phyloP scores from a whole-genome alignment of 768 basidiomycete genomes.

The Suillus clintonianus region DNA sequence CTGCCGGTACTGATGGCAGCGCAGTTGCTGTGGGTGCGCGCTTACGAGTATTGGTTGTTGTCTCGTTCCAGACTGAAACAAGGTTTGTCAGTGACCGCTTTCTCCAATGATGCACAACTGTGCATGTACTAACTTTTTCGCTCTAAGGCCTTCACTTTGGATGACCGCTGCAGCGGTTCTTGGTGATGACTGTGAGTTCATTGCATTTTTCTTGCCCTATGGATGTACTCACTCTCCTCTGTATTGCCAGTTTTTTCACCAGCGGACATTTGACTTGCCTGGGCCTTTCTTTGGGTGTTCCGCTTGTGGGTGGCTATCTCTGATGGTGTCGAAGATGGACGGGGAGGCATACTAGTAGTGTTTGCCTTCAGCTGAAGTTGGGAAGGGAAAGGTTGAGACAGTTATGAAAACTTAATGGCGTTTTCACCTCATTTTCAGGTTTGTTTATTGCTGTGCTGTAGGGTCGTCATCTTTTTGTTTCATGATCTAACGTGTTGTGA shows the following conservation, averaged over 20 bases:
- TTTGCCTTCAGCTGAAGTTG: constrained; percentile 3
- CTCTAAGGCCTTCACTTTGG: neutral
- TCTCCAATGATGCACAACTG: too few species aligned
- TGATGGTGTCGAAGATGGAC: neutral
- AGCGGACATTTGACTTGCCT: neutral
- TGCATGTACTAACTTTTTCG: neutral
- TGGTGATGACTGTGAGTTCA: too few species aligned
- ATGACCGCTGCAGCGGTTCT: neutral
- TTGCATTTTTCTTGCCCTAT: too few species aligned
- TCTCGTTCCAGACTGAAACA: neutral
- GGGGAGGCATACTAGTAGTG: neutral
- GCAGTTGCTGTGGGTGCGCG: neutral
- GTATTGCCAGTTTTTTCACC: neutral
- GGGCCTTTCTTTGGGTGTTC: neutral
- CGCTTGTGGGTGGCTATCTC: neutral
- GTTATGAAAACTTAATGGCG: neutral
- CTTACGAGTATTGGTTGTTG: neutral
- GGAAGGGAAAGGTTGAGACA: neutral
- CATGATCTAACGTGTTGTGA: too few species aligned
- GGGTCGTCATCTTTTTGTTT: too few species aligned
- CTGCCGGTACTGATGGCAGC: neutral
- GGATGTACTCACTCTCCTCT: neutral
- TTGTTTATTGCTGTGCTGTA: neutral
- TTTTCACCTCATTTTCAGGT: neutral
- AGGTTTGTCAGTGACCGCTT: neutral